These are phyloP conservation scores for Penicillium sp. DNA, from an alignment of 2,329 filamentous ascomycete species.

Conservation along the genomic window DNA sequence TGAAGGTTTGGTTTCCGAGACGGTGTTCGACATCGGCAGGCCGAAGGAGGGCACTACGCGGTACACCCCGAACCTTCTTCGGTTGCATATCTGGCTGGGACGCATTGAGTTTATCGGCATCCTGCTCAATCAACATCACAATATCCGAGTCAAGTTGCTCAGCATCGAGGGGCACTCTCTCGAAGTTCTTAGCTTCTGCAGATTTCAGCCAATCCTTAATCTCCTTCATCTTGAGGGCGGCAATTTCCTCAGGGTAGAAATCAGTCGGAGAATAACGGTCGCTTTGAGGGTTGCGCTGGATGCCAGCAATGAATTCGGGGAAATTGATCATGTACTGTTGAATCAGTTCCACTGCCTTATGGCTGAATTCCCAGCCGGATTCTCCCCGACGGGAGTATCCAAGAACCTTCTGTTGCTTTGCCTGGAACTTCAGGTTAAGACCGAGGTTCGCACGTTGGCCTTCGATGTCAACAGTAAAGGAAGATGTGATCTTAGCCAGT, in stretches of 20 bases:
- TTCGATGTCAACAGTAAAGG: conserved; percentile 80
- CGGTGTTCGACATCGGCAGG: conserved; percentile 95
- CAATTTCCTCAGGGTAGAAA: conserved; percentile 73
- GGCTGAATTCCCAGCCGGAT: conserved; percentile 94
- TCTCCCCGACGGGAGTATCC: conserved; percentile 86
- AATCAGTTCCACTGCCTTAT: conserved; percentile 75
- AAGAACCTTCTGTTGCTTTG: conserved; percentile 89
- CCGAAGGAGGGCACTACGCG: conserved; percentile 82
- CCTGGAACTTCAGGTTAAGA: conserved; percentile 95
- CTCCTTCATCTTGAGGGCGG: conserved; percentile 81
- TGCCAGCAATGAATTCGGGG: conserved; percentile 89
- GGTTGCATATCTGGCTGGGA: conserved; percentile 55
- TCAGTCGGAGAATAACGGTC: conserved; percentile 82
- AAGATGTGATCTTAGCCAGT: conserved; percentile 92
- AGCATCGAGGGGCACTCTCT: conserved; percentile 92
- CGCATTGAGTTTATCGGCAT: conserved; percentile 63
- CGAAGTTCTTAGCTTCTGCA: conserved; percentile 85
- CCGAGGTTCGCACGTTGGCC: conserved; percentile 85
- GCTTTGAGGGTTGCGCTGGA: conserved; percentile 79
- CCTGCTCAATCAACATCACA: conserved; percentile 74
- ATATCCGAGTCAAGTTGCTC: conserved; percentile 92
- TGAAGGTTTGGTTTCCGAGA: conserved; percentile 77
- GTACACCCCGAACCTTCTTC: conserved; percentile 75
- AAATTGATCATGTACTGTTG: conserved; percentile 89
- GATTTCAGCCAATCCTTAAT: conserved; percentile 91